Conservation (phyloP, 2,329 filamentous ascomycete species). For the Ophiostoma populinum region DNA sequence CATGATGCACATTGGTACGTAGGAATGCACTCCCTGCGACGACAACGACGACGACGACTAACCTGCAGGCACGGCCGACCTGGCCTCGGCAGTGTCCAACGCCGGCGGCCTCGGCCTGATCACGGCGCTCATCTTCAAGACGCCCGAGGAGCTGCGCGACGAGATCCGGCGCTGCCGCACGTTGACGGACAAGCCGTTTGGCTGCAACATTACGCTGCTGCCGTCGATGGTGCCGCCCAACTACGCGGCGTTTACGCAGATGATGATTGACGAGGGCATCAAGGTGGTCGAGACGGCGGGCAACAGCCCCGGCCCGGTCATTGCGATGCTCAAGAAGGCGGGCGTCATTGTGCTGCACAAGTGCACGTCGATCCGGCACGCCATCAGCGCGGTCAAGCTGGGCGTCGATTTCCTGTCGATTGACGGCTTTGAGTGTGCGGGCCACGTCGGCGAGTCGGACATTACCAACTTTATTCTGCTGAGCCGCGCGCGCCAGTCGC, state of each 20-base stretch:
- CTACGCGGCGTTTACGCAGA: slow-evolving; percentile 81
- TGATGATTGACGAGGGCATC: slow-evolving; percentile 85
- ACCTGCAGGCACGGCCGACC: slow-evolving; percentile 65
- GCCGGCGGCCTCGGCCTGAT: slow-evolving; percentile 71
- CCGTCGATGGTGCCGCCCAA: slow-evolving; percentile 79
- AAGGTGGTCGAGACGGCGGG: slow-evolving; percentile 50
- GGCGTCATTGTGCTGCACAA: slow-evolving; percentile 79
- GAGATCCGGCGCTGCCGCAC: slow-evolving; percentile 78
- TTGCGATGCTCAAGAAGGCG: slow-evolving; percentile 67
- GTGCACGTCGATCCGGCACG: slow-evolving; percentile 91
- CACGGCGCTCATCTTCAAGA: slow-evolving; percentile 81
- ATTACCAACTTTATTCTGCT: slow-evolving; percentile 85
- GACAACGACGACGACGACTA: too few species aligned
- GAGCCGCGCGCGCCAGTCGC: slow-evolving; percentile 63
- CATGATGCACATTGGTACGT: slow-evolving; percentile 33
- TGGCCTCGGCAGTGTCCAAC: slow-evolving; percentile 61
- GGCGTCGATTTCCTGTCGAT: slow-evolving; percentile 95
- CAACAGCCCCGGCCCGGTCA: slow-evolving; percentile 67
- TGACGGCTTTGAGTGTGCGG: slow-evolving; percentile 94
- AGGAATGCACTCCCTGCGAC: too few species aligned
- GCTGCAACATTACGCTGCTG: slow-evolving; percentile 86
- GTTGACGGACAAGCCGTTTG: slow-evolving; percentile 69
- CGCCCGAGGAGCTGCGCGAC: slow-evolving; percentile 76
- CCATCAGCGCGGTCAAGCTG: slow-evolving; percentile 76
- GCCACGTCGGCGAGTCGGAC: slow-evolving; percentile 71